A percentile compares a stretch with the other conserved stretches of the same genome.
Conservation (phyloP, 805 yeast genomes). For the Blastobotrys parvus region DNA sequence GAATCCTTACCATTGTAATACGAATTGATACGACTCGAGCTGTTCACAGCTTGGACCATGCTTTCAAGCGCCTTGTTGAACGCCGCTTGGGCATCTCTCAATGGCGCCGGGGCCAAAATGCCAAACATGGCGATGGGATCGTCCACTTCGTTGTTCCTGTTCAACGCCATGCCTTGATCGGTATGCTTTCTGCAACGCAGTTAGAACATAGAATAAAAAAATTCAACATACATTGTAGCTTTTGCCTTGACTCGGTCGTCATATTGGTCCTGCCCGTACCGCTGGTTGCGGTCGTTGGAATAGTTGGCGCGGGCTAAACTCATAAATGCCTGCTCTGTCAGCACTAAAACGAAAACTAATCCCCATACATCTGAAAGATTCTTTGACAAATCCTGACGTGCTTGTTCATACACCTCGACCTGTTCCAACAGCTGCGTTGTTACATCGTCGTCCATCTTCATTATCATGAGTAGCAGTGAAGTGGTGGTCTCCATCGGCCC, state of each 20-base stretch:
- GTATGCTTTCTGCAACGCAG: not conserved
- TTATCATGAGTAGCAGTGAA: not conserved
- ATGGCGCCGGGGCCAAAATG: conserved; percentile 36
- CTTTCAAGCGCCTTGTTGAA: conserved; percentile 30
- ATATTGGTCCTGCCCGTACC: conserved; percentile 35
- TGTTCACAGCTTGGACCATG: conserved; percentile 10
- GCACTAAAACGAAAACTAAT: too few species aligned
- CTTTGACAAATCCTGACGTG: conserved; percentile 3
- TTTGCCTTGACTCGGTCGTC: conserved; percentile 31
- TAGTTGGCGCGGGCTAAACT: conserved; percentile 41
- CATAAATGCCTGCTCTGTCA: conserved; percentile 31
- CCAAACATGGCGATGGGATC: conserved; percentile 43
- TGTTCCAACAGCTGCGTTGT: conserved; percentile 8
- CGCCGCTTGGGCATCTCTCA: conserved; percentile 32
- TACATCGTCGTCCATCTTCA: not conserved
- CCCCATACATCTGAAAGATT: too few species aligned
- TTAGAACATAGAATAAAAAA: too few species aligned
- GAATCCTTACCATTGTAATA: too few species aligned
- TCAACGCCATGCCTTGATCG: not conserved
- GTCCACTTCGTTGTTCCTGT: conserved; percentile 1
- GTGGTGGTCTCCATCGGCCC: too few species aligned
- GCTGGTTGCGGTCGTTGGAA: conserved; percentile 19
- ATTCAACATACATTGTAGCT: conserved; percentile 8
- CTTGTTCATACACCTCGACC: conserved; percentile 10
- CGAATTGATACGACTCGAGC: not conserved